These are phyloP conservation scores for Podospora appendiculata DNA, from an alignment of 495 filamentous ascomycete species.

Conservation along the genomic window DNA sequence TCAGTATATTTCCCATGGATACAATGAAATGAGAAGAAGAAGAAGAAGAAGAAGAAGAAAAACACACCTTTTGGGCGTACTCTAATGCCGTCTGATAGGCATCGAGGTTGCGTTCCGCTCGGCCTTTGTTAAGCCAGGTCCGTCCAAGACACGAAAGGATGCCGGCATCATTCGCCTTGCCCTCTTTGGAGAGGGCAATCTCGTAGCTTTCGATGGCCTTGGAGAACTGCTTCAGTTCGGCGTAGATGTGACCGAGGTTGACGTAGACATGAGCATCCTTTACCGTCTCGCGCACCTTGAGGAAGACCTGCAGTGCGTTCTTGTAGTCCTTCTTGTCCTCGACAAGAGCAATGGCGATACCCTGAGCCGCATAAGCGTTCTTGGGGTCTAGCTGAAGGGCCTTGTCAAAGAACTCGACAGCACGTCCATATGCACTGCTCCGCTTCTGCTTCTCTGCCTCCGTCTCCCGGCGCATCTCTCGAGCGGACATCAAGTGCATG, in stretches of 20 bases:
- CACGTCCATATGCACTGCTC: slow-evolving; percentile 74
- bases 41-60: background rate
- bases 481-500: slow-evolving; percentile 71
- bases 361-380: slow-evolving; percentile 94
- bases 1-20: background rate
- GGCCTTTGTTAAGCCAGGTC: slow-evolving; percentile 84
- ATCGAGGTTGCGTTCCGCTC: slow-evolving; percentile 65
- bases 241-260: slow-evolving; percentile 88
- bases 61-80: slow-evolving; percentile 64
- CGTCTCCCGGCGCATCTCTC: slow-evolving; percentile 87
- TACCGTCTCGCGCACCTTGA: slow-evolving; percentile 80
- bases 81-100: slow-evolving; percentile 85
- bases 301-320: slow-evolving; percentile 73
- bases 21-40: background rate
- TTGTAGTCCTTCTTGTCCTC: slow-evolving; percentile 87
- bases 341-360: slow-evolving; percentile 84
- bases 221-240: slow-evolving; percentile 77
- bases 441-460: slow-evolving; percentile 87
- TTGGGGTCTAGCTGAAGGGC: slow-evolving; percentile 83
- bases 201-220: slow-evolving; percentile 94
- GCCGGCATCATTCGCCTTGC: slow-evolving; percentile 64
- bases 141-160: slow-evolving; percentile 88
- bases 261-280: slow-evolving; percentile 79
- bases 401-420: slow-evolving; percentile 98
- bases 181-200: slow-evolving; percentile 73